Evolutionary conservation across 2,329 filamentous ascomycete species (phyloP), one percentile per base, ranked within the genome.

Genomic region (Ascosphaera pollenicola): DNA sequence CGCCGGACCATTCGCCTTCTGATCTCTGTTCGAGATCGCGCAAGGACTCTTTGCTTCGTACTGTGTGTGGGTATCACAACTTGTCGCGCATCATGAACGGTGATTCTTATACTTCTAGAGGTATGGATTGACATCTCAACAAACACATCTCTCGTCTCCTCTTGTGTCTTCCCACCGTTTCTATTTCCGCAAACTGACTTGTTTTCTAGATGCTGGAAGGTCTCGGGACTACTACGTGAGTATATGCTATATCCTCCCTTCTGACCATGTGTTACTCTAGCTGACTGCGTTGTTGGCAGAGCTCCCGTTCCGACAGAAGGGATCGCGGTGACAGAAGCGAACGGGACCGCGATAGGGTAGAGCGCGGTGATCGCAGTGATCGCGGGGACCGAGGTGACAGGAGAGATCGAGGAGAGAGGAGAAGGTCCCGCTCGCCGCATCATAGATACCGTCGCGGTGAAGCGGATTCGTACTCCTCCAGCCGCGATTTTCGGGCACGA

Each of bases 381-480:
- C 52, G 57, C 65, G 52, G 63, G 45, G 62, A 64, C 39, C 53
- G 57, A 47, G 61, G 58, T 36, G 59, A 58, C 43, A 55, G 63
- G 43, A 53, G 58, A 44, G 62, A 66, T 35, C 60, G 67, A 49
- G 68, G 69, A 47, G 72, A 73, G 40, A 69, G 77, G 51, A 70
- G 84, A 60, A 78, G 87, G 46, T 93, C 85, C 44, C 75, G 87
- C 54, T 95, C 87, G 15, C 85, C 85, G 42, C 75, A 79, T 50
- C 75, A 81, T 53, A 69, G 73, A 47, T 70, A 45, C 59, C 65
- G 41, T 63, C 67, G 48, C 75, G 81, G 70, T 40, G 77, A 81
- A 48, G 69, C 73, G 56, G 84, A 94, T 59, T 75, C 80, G 41
- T 95, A 95, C 61, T 92, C 85, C 16, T 84, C 81, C 4, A 93